A percentile compares a stretch with the other conserved stretches of the same genome.
Evolutionary conservation across 1,139 yeast genomes (phyloP).

Genomic region (Candida glucosophila): DNA sequence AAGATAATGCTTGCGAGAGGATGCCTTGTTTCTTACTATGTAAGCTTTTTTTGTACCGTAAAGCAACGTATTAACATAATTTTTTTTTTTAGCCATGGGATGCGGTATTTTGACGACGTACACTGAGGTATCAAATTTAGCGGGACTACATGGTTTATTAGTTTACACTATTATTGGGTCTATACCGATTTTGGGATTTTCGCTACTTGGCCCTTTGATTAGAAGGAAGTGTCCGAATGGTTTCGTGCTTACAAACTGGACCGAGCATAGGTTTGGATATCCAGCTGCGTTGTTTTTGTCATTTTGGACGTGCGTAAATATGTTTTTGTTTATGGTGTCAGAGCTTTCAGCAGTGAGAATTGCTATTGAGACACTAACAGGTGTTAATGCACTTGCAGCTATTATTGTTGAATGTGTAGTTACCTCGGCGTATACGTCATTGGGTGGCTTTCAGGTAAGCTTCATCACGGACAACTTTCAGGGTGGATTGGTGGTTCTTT

Average conservation of each 20-base stretch:
- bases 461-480: slow-evolving; percentile 85
- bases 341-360: slow-evolving; percentile 75
- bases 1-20: slow-evolving; percentile 89
- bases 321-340: slow-evolving; percentile 82
- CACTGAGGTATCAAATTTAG: slow-evolving; percentile 74
- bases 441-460: slow-evolving; percentile 87
- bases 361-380: slow-evolving; percentile 73
- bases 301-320: slow-evolving; percentile 74
- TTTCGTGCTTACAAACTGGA: slow-evolving; percentile 94
- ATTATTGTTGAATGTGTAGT: slow-evolving; percentile 82
- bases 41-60: too few species aligned
- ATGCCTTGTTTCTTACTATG: slow-evolving; percentile 31
- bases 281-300: slow-evolving; percentile 69
- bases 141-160: slow-evolving; percentile 82
- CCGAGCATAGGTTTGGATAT: slow-evolving; percentile 67
- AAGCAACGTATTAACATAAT: too few species aligned
- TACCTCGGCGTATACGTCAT: slow-evolving; percentile 76
- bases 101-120: slow-evolving; percentile 83
- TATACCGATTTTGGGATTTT: slow-evolving; percentile 75
- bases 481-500: slow-evolving; percentile 61
- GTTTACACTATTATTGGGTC: slow-evolving; percentile 81
- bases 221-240: slow-evolving; percentile 81
- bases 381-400: slow-evolving; percentile 71
- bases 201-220: slow-evolving; percentile 73
- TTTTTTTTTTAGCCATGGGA: slow-evolving; percentile 71